Evolutionary conservation across 2,329 filamentous ascomycete genomes (phyloP).

Genomic region (Aspergillus chevalieri): DNA sequence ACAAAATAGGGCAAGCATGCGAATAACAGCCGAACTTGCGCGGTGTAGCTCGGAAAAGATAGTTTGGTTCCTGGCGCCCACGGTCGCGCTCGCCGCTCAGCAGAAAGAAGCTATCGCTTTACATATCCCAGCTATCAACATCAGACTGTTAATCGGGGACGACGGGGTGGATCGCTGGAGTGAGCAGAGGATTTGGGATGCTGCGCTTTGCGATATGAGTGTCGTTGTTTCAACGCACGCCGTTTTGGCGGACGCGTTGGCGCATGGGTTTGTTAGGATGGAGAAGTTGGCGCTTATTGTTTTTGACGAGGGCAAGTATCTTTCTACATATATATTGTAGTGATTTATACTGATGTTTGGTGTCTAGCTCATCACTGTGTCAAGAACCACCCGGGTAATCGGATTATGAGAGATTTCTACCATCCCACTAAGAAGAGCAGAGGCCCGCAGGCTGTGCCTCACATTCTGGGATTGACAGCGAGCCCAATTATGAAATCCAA

Average conservation of each 20-base stretch:
- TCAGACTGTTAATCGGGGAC: conserved; percentile 59
- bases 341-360: conserved; percentile 2
- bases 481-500: conserved; percentile 64
- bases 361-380: conserved; percentile 65
- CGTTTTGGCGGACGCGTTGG: conserved; percentile 66
- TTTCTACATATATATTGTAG: not conserved
- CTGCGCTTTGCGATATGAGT: conserved; percentile 56
- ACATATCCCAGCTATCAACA: conserved; percentile 54
- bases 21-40: conserved; percentile 61
- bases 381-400: conserved; percentile 57
- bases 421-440: conserved; percentile 33
- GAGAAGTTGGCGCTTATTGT: conserved; percentile 61
- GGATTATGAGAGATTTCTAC: conserved; percentile 70
- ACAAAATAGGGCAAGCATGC: conserved; percentile 54
- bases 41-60: conserved; percentile 51
- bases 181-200: conserved; percentile 60
- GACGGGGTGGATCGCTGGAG: conserved; percentile 71
- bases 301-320: conserved; percentile 70
- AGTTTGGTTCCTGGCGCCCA: conserved; percentile 69
- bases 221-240: conserved; percentile 75
- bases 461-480: conserved; percentile 72
- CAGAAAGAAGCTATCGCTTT: conserved; percentile 56
- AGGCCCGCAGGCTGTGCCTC: conserved; percentile 45
- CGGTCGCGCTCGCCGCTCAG: conserved; percentile 60
- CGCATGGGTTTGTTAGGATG: conserved; percentile 67